Conservation (phyloP, 2,329 filamentous ascomycete genomes). For the Ciborinia camelliae region DNA sequence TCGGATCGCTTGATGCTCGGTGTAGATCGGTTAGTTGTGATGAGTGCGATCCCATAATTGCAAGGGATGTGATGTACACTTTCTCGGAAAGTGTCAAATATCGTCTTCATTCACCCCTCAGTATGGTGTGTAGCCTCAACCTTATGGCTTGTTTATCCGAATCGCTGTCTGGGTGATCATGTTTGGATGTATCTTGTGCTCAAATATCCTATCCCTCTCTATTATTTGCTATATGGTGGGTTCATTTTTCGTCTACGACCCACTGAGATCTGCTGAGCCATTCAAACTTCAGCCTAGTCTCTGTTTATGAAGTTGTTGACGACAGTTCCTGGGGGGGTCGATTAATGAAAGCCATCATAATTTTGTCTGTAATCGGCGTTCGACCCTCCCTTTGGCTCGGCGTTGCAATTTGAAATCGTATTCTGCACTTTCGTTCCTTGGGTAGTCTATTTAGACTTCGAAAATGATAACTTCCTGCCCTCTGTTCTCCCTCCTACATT, state of each 20-base stretch:
- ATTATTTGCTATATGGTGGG: neutral
- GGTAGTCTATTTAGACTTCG: neutral
- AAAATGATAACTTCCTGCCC: slow-evolving; percentile 32
- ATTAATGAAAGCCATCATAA: neutral
- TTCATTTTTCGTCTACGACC: neutral
- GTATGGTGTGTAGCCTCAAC: neutral
- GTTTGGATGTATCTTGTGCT: neutral
- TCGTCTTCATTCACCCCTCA: neutral
- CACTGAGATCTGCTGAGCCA: neutral
- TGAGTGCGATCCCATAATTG: neutral
- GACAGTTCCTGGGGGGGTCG: neutral
- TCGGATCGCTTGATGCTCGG: neutral
- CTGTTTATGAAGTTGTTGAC: neutral
- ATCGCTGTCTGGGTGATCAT: neutral
- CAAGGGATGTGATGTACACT: neutral
- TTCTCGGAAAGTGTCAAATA: neutral
- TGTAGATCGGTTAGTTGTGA: too few relatives aligned
- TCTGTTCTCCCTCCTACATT: slow-evolving; percentile 39
- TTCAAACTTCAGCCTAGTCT: neutral
- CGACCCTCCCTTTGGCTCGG: too few relatives aligned
- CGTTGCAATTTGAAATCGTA: neutral
- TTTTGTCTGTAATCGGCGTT: too few relatives aligned
- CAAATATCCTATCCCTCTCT: neutral
- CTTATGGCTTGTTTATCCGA: neutral
- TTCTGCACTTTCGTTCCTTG: neutral